These are phyloP conservation scores for Russula emetica DNA, from an alignment of 768 basidiomycete genomes.

Conservation along the genomic window DNA sequence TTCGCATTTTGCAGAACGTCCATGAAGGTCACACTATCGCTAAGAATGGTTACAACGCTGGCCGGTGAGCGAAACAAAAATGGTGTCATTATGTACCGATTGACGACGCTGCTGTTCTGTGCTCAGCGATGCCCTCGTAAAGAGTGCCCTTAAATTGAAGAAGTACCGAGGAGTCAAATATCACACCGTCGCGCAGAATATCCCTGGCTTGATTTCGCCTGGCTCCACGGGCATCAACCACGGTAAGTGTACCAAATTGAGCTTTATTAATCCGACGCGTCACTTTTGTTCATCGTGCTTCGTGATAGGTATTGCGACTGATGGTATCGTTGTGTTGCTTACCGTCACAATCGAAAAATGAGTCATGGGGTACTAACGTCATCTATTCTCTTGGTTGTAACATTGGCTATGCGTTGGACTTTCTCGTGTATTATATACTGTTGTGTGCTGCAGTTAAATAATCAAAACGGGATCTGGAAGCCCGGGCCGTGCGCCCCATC, in stretches of 20 bases:
- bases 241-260: constrained; percentile 33
- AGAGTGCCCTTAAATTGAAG: constrained; percentile 10
- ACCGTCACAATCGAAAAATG: constrained; percentile 19
- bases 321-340: constrained; percentile 22
- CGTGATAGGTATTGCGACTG: constrained; percentile 19
- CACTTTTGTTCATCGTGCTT: not conserved
- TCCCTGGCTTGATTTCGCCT: constrained; percentile 51
- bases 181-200: constrained; percentile 40
- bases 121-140: constrained; percentile 16
- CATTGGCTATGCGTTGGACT: not conserved
- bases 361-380: not conserved
- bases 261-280: not conserved
- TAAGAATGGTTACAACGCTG: constrained; percentile 34
- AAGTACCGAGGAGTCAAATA: constrained; percentile 36
- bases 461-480: too few species aligned
- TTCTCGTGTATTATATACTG: too few species aligned
- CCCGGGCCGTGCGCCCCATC: too few species aligned
- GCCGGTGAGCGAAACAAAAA: constrained; percentile 29
- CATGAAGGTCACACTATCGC: constrained; percentile 28
- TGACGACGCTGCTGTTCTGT: not conserved
- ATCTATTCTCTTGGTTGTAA: not conserved
- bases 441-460: too few species aligned
- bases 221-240: constrained; percentile 52
- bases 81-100: too few species aligned
- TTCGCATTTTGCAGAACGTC: too few species aligned